phyloP scores from a whole-genome alignment of 768 basidiomycete species.

The Tephrocybe rancida region DNA sequence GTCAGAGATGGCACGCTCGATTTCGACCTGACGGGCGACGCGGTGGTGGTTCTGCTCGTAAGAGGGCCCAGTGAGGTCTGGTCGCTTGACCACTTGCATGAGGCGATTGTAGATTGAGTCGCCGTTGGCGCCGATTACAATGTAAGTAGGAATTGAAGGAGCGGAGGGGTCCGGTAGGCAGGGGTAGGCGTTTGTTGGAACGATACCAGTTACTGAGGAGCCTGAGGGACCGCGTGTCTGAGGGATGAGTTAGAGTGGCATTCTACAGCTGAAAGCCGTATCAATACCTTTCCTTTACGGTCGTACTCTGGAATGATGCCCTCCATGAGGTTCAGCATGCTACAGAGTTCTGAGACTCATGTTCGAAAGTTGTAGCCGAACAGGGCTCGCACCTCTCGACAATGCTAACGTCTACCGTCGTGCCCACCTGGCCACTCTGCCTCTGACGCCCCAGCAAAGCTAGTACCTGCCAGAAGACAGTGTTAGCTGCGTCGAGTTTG shows the following conservation, averaged over 20 bases:
- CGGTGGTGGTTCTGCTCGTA: slow-evolving; percentile 64
- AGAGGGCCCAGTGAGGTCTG: slow-evolving; percentile 57
- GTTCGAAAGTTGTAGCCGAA: neutral
- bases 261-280: neutral
- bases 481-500: neutral
- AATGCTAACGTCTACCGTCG: slow-evolving; percentile 76
- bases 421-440: slow-evolving; percentile 39
- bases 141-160: slow-evolving; percentile 47
- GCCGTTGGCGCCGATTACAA: slow-evolving; percentile 75
- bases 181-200: slow-evolving; percentile 75
- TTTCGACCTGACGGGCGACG: slow-evolving; percentile 62
- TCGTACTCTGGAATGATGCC: slow-evolving; percentile 78
- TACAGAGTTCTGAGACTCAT: slow-evolving; percentile 21
- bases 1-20: slow-evolving; percentile 61
- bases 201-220: slow-evolving; percentile 75
- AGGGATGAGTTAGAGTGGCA: neutral
- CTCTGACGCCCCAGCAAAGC: slow-evolving; percentile 53
- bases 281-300: slow-evolving; percentile 61
- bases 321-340: slow-evolving; percentile 80
- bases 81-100: slow-evolving; percentile 60
- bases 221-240: slow-evolving; percentile 74
- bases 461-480: slow-evolving; percentile 39
- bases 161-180: slow-evolving; percentile 52
- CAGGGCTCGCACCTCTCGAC: slow-evolving; percentile 54
- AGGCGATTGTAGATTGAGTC: slow-evolving; percentile 70